A percentile compares a stretch with the other conserved stretches of the same genome.
Conservation (phyloP, 805 yeast genomes). For the Wickerhamomyces chambardii region DNA sequence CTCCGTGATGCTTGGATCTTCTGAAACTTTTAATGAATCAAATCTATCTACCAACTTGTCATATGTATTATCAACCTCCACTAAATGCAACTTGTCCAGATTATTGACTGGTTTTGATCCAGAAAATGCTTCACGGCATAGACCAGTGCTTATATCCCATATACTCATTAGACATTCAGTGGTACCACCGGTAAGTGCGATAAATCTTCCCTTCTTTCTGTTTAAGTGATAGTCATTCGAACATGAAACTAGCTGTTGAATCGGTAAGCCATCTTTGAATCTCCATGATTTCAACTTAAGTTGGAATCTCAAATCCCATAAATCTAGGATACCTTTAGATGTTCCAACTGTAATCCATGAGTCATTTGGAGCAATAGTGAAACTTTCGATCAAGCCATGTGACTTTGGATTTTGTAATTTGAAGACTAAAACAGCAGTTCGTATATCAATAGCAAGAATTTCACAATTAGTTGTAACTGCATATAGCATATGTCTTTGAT, state of each 20-base stretch:
- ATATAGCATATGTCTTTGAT: slow-evolving; percentile 31
- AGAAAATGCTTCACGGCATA: slow-evolving; percentile 38
- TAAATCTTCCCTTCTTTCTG: slow-evolving; percentile 29
- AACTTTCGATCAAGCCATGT: slow-evolving; percentile 59
- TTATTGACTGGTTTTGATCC: slow-evolving; percentile 5
- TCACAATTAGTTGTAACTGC: slow-evolving; percentile 44
- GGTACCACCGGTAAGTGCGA: slow-evolving; percentile 63
- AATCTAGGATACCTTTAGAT: slow-evolving; percentile 55
- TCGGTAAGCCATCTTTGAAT: slow-evolving; percentile 39
- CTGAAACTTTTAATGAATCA: background rate
- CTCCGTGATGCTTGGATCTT: background rate
- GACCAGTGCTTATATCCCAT: slow-evolving; percentile 66
- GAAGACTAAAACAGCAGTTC: slow-evolving; percentile 36
- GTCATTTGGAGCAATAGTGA: slow-evolving; percentile 42
- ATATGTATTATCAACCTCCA: slow-evolving; percentile 8
- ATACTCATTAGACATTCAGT: slow-evolving; percentile 49
- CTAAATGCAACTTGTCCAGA: slow-evolving; percentile 10
- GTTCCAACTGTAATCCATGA: slow-evolving; percentile 76
- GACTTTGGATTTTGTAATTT: slow-evolving; percentile 43
- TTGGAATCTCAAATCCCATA: slow-evolving; percentile 78
- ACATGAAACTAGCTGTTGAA: slow-evolving; percentile 35
- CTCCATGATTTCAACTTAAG: slow-evolving; percentile 54
- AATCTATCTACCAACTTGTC: background rate
- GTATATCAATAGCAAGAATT: slow-evolving; percentile 46
- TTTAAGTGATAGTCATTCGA: slow-evolving; percentile 28